Conservation (phyloP, 495 filamentous ascomycete genomes). For the Lophiotrema nucula region DNA sequence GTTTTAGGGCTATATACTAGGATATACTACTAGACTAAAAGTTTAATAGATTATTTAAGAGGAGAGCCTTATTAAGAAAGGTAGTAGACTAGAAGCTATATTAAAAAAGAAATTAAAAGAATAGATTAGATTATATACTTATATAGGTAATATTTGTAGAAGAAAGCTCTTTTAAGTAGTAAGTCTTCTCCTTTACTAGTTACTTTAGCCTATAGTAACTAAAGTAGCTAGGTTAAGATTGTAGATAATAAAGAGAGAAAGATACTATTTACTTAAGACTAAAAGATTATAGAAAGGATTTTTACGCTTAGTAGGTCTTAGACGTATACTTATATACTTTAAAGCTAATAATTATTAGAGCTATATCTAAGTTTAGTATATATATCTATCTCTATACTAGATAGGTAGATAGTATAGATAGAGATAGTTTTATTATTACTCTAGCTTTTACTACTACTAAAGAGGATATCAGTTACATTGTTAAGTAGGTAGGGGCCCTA, state of each 20-base stretch:
- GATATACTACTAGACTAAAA: constrained; percentile 59
- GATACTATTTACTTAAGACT: neutral
- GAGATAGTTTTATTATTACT: neutral
- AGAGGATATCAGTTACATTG: neutral
- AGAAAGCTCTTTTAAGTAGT: neutral
- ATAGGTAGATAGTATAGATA: neutral
- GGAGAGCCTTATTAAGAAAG: neutral
- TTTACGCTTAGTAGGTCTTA: neutral
- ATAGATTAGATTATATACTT: neutral
- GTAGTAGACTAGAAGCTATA: neutral
- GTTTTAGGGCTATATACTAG: constrained; percentile 59
- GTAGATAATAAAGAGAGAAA: neutral
- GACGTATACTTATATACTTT: neutral
- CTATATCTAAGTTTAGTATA: neutral
- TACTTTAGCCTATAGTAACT: neutral
- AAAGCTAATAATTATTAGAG: neutral
- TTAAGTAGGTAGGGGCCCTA: neutral
- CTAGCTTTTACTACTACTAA: neutral
- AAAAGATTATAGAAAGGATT: neutral
- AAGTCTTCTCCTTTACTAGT: neutral
- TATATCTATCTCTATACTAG: neutral
- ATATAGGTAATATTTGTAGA: neutral
- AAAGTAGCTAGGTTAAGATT: neutral
- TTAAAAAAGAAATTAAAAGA: neutral
- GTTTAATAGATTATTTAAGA: neutral